A percentile compares a stretch with the other conserved stretches of the same genome.
phyloP scores from a whole-genome alignment of 116 monocot genomes.

The Papilionanthe hybrid region DNA sequence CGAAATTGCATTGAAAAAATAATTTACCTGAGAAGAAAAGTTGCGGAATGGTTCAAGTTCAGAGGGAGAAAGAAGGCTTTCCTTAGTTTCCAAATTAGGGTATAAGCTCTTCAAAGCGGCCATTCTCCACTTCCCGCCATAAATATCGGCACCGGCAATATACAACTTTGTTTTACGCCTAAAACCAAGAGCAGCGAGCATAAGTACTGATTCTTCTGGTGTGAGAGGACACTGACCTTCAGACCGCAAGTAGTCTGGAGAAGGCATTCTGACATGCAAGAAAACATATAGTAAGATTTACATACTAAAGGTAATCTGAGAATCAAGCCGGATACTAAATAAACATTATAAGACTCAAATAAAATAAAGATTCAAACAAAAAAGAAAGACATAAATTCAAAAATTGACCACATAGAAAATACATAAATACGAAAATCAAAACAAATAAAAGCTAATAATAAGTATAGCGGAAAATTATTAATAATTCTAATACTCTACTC shows the following conservation, averaged over 20 bases:
- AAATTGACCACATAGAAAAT: too few relatives aligned
- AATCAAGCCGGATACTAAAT: too few relatives aligned
- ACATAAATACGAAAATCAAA: too few relatives aligned
- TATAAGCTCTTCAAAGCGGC: conserved; percentile 72
- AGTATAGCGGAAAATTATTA: too few relatives aligned
- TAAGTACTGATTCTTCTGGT: conserved; percentile 94
- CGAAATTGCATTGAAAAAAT: neutral
- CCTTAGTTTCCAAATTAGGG: conserved; percentile 83
- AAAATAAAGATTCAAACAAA: too few relatives aligned
- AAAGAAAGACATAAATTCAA: too few relatives aligned
- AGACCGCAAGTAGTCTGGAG: conserved; percentile 57
- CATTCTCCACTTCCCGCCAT: conserved; percentile 87
- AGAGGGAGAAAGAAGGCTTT: conserved; percentile 63
- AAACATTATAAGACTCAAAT: too few relatives aligned
- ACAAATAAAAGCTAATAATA: too few relatives aligned
- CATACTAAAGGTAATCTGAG: too few relatives aligned
- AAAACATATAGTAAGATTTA: neutral
- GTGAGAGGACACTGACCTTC: conserved; percentile 94
- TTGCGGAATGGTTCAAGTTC: conserved; percentile 79
- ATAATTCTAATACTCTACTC: too few relatives aligned
- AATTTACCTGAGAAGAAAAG: conserved; percentile 77
- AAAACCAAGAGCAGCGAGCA: conserved; percentile 91
- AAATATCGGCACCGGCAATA: conserved; percentile 90
- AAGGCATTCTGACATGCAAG: conserved; percentile 56
- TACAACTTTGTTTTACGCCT: conserved; percentile 74